These are phyloP conservation scores for Yamadazyma akitaensis DNA, from an alignment of 805 yeast species.

Conservation along the genomic window DNA sequence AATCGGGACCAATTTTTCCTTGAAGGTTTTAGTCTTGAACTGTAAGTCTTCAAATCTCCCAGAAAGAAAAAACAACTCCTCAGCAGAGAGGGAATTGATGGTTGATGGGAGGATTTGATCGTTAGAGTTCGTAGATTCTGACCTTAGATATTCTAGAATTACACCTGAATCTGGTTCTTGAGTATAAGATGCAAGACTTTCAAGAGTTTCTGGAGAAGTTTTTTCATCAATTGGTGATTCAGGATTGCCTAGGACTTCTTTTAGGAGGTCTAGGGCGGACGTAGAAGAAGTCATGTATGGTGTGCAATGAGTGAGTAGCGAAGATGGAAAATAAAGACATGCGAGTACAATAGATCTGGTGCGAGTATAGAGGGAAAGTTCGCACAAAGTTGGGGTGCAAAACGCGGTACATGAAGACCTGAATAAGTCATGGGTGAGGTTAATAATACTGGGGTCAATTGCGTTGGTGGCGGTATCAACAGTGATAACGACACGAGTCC, in stretches of 20 bases:
- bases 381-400: background rate
- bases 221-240: background rate
- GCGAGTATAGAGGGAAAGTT: background rate
- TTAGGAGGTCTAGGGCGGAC: conserved; percentile 1
- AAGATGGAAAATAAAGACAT: background rate
- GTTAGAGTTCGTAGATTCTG: conserved; percentile 4
- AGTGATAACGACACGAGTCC: background rate
- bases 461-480: no score
- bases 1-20: conserved; percentile 45
- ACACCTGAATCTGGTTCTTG: background rate
- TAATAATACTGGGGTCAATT: background rate
- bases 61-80: conserved; percentile 7
- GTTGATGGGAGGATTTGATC: background rate
- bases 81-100: background rate
- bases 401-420: background rate
- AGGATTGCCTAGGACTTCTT: background rate
- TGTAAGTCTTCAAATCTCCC: conserved; percentile 23
- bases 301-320: background rate
- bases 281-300: background rate
- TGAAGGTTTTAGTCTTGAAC: conserved; percentile 24
- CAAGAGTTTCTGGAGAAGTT: background rate
- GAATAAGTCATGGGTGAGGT: background rate
- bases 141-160: conserved; percentile 3
- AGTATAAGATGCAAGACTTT: background rate
- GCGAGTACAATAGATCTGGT: background rate